phyloP scores from a whole-genome alignment of 2,329 filamentous ascomycete genomes.

The Seiridium cupressi region DNA sequence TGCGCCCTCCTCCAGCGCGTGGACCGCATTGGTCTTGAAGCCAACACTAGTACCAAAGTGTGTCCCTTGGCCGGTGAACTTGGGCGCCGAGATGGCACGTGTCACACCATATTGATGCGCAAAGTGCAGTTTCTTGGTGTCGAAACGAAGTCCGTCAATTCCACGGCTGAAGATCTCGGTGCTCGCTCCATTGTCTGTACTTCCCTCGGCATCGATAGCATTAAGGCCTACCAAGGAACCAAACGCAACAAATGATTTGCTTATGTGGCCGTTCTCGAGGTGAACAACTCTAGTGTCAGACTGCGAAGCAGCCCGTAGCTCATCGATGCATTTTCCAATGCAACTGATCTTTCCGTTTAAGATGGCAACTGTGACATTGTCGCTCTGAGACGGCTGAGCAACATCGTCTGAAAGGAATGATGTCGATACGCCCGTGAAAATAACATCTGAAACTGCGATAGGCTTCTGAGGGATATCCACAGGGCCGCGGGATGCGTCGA shows the following conservation, averaged over 20 bases:
- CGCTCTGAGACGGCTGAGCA: constrained; percentile 15
- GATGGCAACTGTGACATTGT: constrained; percentile 48
- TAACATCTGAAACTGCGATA: constrained; percentile 33
- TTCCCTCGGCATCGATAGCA: constrained; percentile 58
- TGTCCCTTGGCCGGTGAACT: constrained; percentile 36
- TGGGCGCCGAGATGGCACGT: constrained; percentile 55
- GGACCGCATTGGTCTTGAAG: constrained; percentile 50
- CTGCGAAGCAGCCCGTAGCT: constrained; percentile 36
- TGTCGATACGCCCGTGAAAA: constrained; percentile 57
- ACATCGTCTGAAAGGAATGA: constrained; percentile 43
- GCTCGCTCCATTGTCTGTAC: constrained; percentile 50
- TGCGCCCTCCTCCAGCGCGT: constrained; percentile 44
- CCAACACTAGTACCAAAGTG: constrained; percentile 59
- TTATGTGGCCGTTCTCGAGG: constrained; percentile 60
- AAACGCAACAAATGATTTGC: constrained; percentile 58
- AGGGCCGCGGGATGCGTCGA: constrained; percentile 38
- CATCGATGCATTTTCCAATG: constrained; percentile 48
- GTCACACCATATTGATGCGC: constrained; percentile 58
- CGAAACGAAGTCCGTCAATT: constrained; percentile 53
- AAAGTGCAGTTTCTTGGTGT: constrained; percentile 53
- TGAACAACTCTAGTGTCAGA: constrained; percentile 37
- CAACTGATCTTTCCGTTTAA: constrained; percentile 54
- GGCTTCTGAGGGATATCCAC: constrained; percentile 41
- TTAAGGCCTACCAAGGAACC: constrained; percentile 59
- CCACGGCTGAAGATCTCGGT: constrained; percentile 53